Percentiles rank a stretch among this genome's conserved stretches.
phyloP scores from a whole-genome alignment of 345 rosid species.

The Conringia planisiliqua region DNA sequence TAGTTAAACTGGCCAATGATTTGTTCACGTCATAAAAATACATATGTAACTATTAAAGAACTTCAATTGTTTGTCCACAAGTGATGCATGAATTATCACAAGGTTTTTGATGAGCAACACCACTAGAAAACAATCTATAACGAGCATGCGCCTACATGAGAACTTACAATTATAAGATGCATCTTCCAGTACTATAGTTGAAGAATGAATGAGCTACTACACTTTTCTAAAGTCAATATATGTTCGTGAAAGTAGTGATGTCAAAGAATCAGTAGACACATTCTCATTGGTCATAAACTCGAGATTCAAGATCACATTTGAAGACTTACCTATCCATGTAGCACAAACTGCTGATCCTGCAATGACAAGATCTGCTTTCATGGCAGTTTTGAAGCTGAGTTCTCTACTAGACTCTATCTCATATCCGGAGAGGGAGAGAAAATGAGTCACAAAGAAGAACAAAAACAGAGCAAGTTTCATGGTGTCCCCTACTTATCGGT shows the following conservation, averaged over 20 bases:
- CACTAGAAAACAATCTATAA: not conserved
- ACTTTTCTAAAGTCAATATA: not conserved
- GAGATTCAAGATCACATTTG: not conserved
- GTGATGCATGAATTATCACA: no score
- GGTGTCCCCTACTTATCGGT: no score
- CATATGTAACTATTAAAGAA: no score
- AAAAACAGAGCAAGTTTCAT: no score
- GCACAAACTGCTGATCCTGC: constrained; percentile 99
- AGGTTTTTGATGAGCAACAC: not conserved
- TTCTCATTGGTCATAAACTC: not conserved
- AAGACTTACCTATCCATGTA: constrained; percentile 80
- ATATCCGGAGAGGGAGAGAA: no score
- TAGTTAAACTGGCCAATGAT: no score
- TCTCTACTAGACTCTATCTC: no score
- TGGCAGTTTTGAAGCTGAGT: constrained; percentile 86
- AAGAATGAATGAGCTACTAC: not conserved
- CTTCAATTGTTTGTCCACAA: no score
- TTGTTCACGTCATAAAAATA: no score
- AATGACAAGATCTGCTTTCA: constrained; percentile 93
- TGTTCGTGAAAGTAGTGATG: not conserved
- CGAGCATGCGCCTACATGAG: not conserved
- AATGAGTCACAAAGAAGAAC: no score
- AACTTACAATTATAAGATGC: not conserved
- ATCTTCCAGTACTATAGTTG: not conserved
- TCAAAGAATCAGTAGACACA: not conserved